These are phyloP conservation scores for Erysimum cheiri DNA, from an alignment of 441 rosid species.

Conservation along the genomic window DNA sequence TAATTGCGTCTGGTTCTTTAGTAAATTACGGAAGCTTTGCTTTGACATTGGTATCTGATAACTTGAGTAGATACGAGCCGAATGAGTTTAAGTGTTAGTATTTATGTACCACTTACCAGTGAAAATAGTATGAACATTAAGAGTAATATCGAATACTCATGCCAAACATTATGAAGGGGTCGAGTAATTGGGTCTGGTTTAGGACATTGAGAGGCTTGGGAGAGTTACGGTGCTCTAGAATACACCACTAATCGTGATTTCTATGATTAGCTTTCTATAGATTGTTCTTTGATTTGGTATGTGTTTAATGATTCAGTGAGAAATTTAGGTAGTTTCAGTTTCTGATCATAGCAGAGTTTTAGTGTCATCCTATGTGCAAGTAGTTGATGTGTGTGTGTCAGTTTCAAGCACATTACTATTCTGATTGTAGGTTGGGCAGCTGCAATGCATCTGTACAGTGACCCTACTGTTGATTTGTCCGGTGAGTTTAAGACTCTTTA, in stretches of 20 bases:
- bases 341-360: not conserved
- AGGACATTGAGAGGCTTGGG: not conserved
- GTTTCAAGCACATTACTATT: not conserved
- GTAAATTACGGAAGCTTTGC: not conserved
- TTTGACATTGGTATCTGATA: not conserved
- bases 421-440: constrained; percentile 34
- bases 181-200: not conserved
- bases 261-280: no score
- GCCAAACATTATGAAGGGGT: not conserved
- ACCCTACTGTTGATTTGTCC: constrained; percentile 30
- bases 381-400: not conserved
- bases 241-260: not conserved
- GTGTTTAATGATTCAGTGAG: constrained; percentile 5
- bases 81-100: not conserved
- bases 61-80: not conserved
- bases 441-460: constrained; percentile 37
- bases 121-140: not conserved
- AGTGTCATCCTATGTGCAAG: not conserved
- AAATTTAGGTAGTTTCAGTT: not conserved
- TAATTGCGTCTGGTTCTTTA: not conserved
- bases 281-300: not conserved
- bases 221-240: constrained; percentile 4
- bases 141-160: not conserved
- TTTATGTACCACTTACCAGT: not conserved
- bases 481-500: constrained; percentile 17